Base-by-base conservation (phyloP, 1,284 basidiomycete genomes). In the Ceratobasidium sp. region DNA sequence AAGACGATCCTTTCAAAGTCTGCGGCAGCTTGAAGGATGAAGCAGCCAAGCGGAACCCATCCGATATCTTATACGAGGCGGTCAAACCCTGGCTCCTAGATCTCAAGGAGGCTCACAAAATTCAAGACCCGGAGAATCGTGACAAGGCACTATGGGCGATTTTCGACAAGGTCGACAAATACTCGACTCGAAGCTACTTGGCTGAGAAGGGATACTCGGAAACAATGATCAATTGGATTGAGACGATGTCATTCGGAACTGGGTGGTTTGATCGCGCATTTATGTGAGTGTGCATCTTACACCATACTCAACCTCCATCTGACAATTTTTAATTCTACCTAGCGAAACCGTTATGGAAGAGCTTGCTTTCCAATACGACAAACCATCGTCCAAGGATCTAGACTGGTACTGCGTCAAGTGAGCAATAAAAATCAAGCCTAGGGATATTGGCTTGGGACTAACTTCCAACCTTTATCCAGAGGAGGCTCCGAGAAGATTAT, bases 401-500 rank as follows among this genome's bases (percentile, higher is more conserved):
- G 26, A 64, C 5, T 66, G 64, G 64, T 20, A 33, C 15, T 66
- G 45, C 45, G 64, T 66, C 39, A 26, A 49, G 64, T 66, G 42
- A 47, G 45, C 49, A 28, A 7, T 53, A 7, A 26, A 8, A 10
- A 47, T 47, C 20, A 47, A 47, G 20, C 45, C 45, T n/a, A n/a
- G n/a, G n/a, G n/a, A n/a, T n/a, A n/a, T 47, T 47, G 10, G 20
- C 10, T 20, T 47, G 37, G 13, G 5, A n/a, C n/a, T n/a, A n/a
- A n/a, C n/a, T n/a, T n/a, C n/a, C n/a, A n/a, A 35, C 3, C 26
- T 66, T 33, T 49, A 11, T n/a, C 20, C n/a, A 47, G 64, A 11
- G 39, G 64, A 66, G 64, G 64, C 5, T 66, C 64, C 13, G 3
- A 26, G 23, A 28, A 6, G 2, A 66, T 82, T 26, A 76, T 82